Percentiles rank a stretch among this genome's conserved stretches.
Evolutionary conservation across 2,329 filamentous ascomycete genomes (phyloP).

Genomic region (Ciborinia camelliae): DNA sequence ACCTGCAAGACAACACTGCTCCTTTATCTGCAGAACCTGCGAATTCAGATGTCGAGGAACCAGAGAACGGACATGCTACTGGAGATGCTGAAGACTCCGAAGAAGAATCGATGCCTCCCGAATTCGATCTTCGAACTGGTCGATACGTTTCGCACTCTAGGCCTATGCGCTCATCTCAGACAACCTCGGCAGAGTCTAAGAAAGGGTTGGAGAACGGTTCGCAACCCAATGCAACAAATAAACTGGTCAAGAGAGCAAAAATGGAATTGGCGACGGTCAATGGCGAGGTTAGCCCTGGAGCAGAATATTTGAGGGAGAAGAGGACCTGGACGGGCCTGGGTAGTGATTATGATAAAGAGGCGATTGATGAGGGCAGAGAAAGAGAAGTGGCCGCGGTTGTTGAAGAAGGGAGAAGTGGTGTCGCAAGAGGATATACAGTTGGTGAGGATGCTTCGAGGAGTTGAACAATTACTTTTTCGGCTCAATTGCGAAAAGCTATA

Average conservation of each 20-base stretch:
- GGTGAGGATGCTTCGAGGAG: conserved; percentile 49
- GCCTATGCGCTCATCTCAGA: conserved; percentile 55
- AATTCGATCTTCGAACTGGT: conserved; percentile 89
- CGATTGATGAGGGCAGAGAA: conserved; percentile 47
- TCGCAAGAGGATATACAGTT: conserved; percentile 84
- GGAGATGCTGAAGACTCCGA: conserved; percentile 43
- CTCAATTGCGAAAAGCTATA: not conserved
- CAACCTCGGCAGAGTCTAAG: conserved; percentile 7
- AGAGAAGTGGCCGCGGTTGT: conserved; percentile 56
- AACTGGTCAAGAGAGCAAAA: conserved; percentile 60
- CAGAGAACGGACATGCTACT: conserved; percentile 16
- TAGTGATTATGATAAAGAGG: conserved; percentile 72
- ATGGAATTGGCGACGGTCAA: conserved; percentile 78
- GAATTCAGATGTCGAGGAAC: conserved; percentile 30
- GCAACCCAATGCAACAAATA: conserved; percentile 40
- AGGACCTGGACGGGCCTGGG: conserved; percentile 91
- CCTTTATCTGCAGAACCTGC: conserved; percentile 37
- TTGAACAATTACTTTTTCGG: conserved; percentile 17
- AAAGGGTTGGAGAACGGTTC: conserved; percentile 31
- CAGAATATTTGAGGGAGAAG: conserved; percentile 77
- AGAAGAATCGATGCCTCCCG: conserved; percentile 75
- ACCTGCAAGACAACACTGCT: not conserved
- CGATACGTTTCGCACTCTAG: conserved; percentile 75
- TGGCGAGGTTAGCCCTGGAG: conserved; percentile 84
- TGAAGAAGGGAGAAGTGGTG: conserved; percentile 81